These are phyloP conservation scores for Mortierella sp. DNA, from an alignment of 371 early-diverging fungal genomes.

Conservation along the genomic window DNA sequence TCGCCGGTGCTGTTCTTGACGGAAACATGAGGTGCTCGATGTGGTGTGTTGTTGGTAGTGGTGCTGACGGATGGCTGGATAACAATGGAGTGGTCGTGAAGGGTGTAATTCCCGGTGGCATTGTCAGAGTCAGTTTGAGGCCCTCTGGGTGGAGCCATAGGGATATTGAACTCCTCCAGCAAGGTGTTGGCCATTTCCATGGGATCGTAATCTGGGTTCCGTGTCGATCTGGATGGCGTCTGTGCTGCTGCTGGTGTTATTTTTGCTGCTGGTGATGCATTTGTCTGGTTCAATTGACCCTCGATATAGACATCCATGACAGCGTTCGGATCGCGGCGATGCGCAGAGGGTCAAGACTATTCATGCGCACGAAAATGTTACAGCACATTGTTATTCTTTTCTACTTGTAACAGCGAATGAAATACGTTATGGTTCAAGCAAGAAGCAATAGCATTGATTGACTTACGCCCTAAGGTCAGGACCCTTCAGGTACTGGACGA, in stretches of 20 bases:
- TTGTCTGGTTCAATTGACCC: not conserved
- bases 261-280: not conserved
- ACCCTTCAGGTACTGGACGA: not conserved
- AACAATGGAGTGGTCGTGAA: too few species aligned
- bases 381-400: not conserved
- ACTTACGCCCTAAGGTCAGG: not conserved
- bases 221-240: not conserved
- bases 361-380: not conserved
- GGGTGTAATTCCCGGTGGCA: too few species aligned
- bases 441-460: not conserved
- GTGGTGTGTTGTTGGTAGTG: not conserved
- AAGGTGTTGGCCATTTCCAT: not conserved
- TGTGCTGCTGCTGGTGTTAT: not conserved
- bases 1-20: too few species aligned
- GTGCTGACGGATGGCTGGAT: too few species aligned
- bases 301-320: not conserved
- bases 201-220: not conserved
- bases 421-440: too few species aligned
- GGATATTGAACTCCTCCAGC: not conserved
- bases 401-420: not conserved
- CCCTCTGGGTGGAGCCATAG: too few species aligned
- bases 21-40: not conserved
- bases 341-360: not conserved
- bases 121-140: too few species aligned
- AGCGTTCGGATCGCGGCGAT: not conserved